Evolutionary conservation across 805 yeast species (phyloP).

Genomic region (Saturnispora silvae): DNA sequence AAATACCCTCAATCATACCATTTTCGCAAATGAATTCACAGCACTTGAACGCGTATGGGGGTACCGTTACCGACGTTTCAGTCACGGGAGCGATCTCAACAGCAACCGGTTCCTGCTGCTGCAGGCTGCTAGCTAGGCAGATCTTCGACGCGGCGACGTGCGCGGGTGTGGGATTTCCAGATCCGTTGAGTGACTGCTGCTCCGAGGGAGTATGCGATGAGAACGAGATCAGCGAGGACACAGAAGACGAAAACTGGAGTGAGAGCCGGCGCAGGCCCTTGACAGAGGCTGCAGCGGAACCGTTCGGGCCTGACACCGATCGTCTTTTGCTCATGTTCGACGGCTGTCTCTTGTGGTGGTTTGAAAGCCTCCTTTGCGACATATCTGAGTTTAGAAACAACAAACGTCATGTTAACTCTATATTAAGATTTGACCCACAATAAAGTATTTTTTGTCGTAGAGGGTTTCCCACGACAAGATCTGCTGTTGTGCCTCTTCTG

Average conservation of each 20-base stretch:
- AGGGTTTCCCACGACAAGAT: conserved; percentile 42
- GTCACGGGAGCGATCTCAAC: no score
- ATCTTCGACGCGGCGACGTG: no score
- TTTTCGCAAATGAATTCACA: conserved; percentile 19
- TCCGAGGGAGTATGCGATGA: conserved; percentile 4
- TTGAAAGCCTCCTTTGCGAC: neutral
- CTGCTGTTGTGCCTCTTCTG: conserved; percentile 23
- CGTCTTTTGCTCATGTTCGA: conserved; percentile 3
- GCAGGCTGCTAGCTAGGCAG: no score
- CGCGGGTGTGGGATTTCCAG: no score
- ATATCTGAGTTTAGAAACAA: neutral
- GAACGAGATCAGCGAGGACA: conserved; percentile 5
- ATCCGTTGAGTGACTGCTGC: neutral
- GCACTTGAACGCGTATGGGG: conserved; percentile 25
- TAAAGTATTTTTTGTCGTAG: conserved; percentile 47
- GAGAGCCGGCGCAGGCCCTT: conserved; percentile 7
- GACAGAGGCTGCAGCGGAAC: no score
- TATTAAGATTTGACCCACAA: conserved; percentile 32
- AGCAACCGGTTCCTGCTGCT: no score
- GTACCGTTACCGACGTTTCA: conserved; percentile 9
- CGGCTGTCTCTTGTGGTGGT: conserved; percentile 1
- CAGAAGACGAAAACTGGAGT: conserved; percentile 5
- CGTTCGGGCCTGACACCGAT: conserved; percentile 5
- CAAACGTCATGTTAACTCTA: neutral
- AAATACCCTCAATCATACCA: conserved; percentile 26